Conservation (phyloP, 2,329 filamentous ascomycete genomes). For the Phialophora expanda region DNA sequence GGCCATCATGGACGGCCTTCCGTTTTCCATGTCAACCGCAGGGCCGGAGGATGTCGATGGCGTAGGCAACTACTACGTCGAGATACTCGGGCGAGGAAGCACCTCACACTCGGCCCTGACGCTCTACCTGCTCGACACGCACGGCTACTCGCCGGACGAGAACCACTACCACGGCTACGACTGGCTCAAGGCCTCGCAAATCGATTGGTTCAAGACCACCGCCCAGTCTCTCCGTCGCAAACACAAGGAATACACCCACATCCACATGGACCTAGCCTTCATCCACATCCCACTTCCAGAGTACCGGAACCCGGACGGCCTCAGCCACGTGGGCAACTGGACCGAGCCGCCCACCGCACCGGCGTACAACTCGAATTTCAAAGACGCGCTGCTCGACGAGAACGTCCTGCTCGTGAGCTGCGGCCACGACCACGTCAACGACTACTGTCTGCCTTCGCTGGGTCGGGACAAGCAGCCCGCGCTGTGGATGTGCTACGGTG, state of each 20-base stretch:
- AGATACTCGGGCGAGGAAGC: conserved; percentile 78
- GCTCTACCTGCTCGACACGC: conserved; percentile 92
- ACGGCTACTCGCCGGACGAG: conserved; percentile 89
- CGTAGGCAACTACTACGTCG: conserved; percentile 92
- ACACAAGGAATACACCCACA: conserved; percentile 83
- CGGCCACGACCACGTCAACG: conserved; percentile 96
- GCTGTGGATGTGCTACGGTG: conserved; percentile 98
- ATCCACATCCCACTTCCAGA: conserved; percentile 97
- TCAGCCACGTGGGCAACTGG: conserved; percentile 69
- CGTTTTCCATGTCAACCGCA: conserved; percentile 83
- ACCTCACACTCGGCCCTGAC: conserved; percentile 89
- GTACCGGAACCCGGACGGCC: conserved; percentile 69
- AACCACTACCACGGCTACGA: conserved; percentile 89
- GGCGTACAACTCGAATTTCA: conserved; percentile 88
- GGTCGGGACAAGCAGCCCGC: conserved; percentile 63
- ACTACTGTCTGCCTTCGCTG: conserved; percentile 79
- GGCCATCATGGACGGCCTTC: conserved; percentile 81
- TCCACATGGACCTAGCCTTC: conserved; percentile 94
- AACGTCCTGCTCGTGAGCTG: conserved; percentile 86
- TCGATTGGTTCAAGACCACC: conserved; percentile 89
- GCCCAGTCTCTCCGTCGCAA: conserved; percentile 74
- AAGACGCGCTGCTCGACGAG: conserved; percentile 83
- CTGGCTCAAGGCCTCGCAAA: conserved; percentile 94
- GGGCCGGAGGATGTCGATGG: conserved; percentile 85
- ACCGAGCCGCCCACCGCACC: conserved; percentile 86